A percentile compares a stretch with the other conserved stretches of the same genome.
Evolutionary conservation across 345 rosid genomes (phyloP).

Genomic region (Eutrema japonicum): DNA sequence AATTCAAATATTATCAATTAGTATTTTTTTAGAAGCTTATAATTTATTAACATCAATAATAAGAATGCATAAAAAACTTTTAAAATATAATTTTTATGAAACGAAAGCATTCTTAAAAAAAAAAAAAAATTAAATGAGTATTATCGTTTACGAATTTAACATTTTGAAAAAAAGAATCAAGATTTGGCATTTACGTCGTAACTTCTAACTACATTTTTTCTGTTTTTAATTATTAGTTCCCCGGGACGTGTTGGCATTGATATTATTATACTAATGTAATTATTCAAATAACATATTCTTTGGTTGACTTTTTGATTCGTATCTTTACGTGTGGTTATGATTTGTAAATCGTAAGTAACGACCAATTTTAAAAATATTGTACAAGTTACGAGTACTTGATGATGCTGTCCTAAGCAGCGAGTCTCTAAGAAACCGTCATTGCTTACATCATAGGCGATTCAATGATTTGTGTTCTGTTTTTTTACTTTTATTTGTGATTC

Average conservation of each 20-base stretch:
- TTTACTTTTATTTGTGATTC: neutral
- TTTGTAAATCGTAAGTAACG: slow-evolving; percentile 24
- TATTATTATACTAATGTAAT: neutral
- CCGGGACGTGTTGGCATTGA: slow-evolving; percentile 25
- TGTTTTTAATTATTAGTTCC: neutral
- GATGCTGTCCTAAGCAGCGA: neutral
- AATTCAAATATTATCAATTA: no score
- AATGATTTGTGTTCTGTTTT: slow-evolving; percentile 11
- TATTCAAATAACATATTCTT: neutral
- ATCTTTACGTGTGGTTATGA: slow-evolving; percentile 30
- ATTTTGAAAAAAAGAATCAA: no score
- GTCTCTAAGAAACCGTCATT: slow-evolving; percentile 21
- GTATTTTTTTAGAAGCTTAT: no score
- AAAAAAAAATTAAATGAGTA: no score
- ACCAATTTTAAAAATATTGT: neutral
- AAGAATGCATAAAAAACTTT: no score
- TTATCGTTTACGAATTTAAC: no score
- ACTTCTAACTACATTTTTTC: neutral
- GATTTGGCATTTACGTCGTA: slow-evolving; percentile 22
- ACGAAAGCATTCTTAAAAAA: no score
- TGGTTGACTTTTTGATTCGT: slow-evolving; percentile 34
- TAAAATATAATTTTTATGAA: no score
- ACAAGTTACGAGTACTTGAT: slow-evolving; percentile 13
- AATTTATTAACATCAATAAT: no score
- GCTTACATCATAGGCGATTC: slow-evolving; percentile 27